These are phyloP conservation scores for Clavulina sp. DNA, from an alignment of 768 basidiomycete genomes.

Conservation along the genomic window DNA sequence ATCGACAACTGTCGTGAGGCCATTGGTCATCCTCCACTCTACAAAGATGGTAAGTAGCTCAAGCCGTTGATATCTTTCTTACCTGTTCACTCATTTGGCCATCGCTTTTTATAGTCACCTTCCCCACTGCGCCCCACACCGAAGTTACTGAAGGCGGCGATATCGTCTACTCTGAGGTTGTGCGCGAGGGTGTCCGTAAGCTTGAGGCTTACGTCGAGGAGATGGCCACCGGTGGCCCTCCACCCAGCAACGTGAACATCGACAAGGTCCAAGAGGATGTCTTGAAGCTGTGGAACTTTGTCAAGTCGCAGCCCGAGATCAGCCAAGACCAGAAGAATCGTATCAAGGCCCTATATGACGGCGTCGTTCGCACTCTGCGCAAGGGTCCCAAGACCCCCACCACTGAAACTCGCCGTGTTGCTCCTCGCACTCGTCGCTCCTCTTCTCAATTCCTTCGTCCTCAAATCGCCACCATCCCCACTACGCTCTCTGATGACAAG, in stretches of 20 bases:
- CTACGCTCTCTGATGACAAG: constrained; percentile 70
- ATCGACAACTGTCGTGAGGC: constrained; percentile 86
- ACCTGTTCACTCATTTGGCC: not conserved
- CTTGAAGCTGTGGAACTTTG: constrained; percentile 89
- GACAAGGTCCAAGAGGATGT: constrained; percentile 98
- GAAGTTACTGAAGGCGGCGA: constrained; percentile 89
- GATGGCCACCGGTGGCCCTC: constrained; percentile 91
- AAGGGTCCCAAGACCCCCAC: no score
- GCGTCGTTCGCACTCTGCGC: constrained; percentile 83
- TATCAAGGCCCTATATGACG: constrained; percentile 88
- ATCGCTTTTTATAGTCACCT: constrained; percentile 46
- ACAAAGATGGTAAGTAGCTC: constrained; percentile 69
- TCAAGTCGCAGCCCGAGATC: constrained; percentile 93
- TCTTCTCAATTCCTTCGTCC: constrained; percentile 97
- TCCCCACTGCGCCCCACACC: constrained; percentile 94
- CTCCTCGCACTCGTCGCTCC: constrained; percentile 59
- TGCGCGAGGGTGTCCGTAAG: constrained; percentile 91
- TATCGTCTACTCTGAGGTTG: constrained; percentile 86
- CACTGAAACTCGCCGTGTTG: constrained; percentile 28
- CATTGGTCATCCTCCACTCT: constrained; percentile 66
- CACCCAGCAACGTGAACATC: constrained; percentile 70
- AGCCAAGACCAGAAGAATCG: constrained; percentile 92
- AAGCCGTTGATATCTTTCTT: not conserved
- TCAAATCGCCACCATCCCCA: constrained; percentile 45
- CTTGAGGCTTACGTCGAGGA: constrained; percentile 95